phyloP scores from a whole-genome alignment of 352 stramenopile species.

The Globisporangium spinosum region DNA sequence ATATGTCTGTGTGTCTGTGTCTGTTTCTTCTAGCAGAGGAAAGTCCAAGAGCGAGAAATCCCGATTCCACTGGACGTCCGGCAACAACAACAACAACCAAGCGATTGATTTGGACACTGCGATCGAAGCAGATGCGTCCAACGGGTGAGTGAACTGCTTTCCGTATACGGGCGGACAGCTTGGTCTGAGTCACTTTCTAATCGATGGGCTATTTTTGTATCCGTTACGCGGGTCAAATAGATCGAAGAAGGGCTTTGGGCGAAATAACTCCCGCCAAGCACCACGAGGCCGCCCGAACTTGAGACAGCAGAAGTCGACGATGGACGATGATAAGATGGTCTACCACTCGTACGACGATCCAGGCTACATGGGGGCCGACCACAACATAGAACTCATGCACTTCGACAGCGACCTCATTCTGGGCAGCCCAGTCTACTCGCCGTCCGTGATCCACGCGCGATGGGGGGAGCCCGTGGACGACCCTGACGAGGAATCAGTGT shows the following conservation, averaged over 20 bases:
- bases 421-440: conserved; percentile 65
- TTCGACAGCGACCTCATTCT: conserved; percentile 82
- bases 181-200: background rate
- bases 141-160: conserved; percentile 13
- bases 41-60: conserved; percentile 39
- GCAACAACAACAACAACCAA: conserved; percentile 17
- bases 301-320: conserved; percentile 20
- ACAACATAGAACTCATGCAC: conserved; percentile 52
- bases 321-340: conserved; percentile 35
- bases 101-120: conserved; percentile 23
- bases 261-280: conserved; percentile 5
- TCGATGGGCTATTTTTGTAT: background rate
- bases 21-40: conserved; percentile 1
- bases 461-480: conserved; percentile 83
- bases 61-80: conserved; percentile 25
- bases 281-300: conserved; percentile 32
- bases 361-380: conserved; percentile 50
- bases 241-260: conserved; percentile 7
- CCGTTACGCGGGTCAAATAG: background rate
- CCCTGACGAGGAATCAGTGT: conserved; percentile 78
- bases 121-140: conserved; percentile 22
- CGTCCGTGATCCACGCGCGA: conserved; percentile 78
- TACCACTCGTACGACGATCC: conserved; percentile 83
- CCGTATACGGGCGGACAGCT: background rate
- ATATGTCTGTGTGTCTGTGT: background rate